A percentile compares a stretch with the other conserved stretches of the same genome.
phyloP scores from a whole-genome alignment of 2,329 filamentous ascomycete genomes.

The Trichothecium roseum region DNA sequence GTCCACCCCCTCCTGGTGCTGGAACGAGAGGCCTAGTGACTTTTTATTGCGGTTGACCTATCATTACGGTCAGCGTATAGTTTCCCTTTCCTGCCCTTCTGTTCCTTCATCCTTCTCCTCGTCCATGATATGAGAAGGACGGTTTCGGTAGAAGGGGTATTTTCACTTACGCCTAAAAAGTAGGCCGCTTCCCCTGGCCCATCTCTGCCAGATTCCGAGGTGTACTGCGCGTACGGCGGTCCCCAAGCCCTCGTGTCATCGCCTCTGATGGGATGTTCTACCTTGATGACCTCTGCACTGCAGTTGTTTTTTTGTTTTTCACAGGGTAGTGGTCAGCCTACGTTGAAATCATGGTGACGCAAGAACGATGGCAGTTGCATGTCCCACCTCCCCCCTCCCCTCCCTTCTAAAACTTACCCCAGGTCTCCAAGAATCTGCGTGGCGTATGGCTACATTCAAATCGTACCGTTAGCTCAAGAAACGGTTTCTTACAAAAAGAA shows the following conservation, averaged over 20 bases:
- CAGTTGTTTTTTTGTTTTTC: too few relatives aligned
- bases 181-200: conserved; percentile 91
- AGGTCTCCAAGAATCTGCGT: conserved; percentile 95
- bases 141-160: too few relatives aligned
- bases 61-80: conserved; percentile 7
- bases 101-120: too few relatives aligned
- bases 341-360: too few relatives aligned
- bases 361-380: too few relatives aligned
- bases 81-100: too few relatives aligned
- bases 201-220: conserved; percentile 42
- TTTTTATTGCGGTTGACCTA: conserved; percentile 97
- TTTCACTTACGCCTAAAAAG: conserved; percentile 64
- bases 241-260: conserved; percentile 97
- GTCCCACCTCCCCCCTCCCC: too few relatives aligned
- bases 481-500: too few relatives aligned
- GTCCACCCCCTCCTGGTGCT: conserved; percentile 70
- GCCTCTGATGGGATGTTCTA: conserved; percentile 83
- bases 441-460: conserved; percentile 67
- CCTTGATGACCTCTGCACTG: conserved; percentile 92
- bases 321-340: conserved; percentile 1
- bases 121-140: too few relatives aligned
- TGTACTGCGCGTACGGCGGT: conserved; percentile 80
- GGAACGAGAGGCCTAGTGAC: conserved; percentile 84
- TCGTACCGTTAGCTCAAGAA: conserved; percentile 7
- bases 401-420: conserved; percentile 74